Evolutionary conservation across 2,329 filamentous ascomycete species (phyloP).

Genomic region (Fusarium irregulare): DNA sequence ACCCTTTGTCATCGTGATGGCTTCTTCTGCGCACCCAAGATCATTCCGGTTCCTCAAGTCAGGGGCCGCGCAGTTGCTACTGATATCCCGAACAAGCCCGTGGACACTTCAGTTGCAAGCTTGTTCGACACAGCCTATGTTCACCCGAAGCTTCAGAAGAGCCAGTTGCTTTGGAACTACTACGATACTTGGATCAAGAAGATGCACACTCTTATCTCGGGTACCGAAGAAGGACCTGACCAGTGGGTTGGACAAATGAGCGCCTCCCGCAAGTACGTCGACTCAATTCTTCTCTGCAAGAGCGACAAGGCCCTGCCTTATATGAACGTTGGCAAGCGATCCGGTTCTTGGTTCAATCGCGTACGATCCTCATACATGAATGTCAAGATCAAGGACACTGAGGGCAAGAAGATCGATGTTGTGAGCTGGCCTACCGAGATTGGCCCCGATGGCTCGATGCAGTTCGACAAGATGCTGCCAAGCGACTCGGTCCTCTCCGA

Average conservation of each 20-base stretch:
- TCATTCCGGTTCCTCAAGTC: conserved; percentile 43
- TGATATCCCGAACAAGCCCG: conserved; percentile 54
- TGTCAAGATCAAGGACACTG: conserved; percentile 53
- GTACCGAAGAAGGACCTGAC: conserved; percentile 58
- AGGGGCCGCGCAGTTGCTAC: conserved; percentile 11
- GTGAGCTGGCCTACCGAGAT: conserved; percentile 57
- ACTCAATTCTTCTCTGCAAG: conserved; percentile 60
- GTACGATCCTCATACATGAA: conserved; percentile 55
- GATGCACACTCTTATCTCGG: conserved; percentile 58
- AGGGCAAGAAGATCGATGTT: conserved; percentile 56
- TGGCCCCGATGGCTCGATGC: conserved; percentile 51
- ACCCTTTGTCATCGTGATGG: conserved; percentile 59
- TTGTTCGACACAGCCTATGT: conserved; percentile 64
- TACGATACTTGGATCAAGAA: conserved; percentile 60
- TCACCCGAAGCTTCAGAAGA: conserved; percentile 58
- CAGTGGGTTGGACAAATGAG: conserved; percentile 61
- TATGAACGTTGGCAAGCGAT: conserved; percentile 53
- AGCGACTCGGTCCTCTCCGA: conserved; percentile 46
- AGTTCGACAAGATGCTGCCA: conserved; percentile 48
- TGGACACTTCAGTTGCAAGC: conserved; percentile 60
- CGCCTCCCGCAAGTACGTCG: conserved; percentile 50
- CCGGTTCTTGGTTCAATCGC: conserved; percentile 48
- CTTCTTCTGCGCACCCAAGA: conserved; percentile 59
- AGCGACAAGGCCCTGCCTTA: conserved; percentile 58
- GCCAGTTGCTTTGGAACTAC: conserved; percentile 56